phyloP scores from a whole-genome alignment of 2,329 filamentous ascomycete species.

The Fusarium liriodendri region DNA sequence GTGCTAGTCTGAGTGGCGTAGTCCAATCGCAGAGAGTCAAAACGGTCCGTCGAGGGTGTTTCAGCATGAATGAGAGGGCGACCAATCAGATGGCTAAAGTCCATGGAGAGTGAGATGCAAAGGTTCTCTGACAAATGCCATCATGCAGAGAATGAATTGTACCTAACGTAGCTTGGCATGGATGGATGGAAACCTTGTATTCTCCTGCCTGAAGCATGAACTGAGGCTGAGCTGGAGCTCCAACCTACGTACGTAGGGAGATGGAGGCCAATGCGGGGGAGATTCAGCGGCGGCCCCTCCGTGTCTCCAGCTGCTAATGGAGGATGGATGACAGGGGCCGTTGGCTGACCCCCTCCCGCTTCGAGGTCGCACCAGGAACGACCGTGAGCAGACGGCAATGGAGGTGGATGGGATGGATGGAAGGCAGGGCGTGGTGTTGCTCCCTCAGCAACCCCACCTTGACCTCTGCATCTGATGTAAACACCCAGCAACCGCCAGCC shows the following conservation, averaged over 20 bases:
- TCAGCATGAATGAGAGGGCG: not conserved
- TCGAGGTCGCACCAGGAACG: conserved; percentile 38
- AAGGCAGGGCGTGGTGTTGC: conserved; percentile 32
- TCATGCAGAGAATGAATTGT: not conserved
- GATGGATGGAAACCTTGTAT: conserved; percentile 18
- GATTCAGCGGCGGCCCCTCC: conserved; percentile 14
- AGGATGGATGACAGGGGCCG: conserved; percentile 29
- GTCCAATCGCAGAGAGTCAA: conserved; percentile 6
- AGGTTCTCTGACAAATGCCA: not conserved
- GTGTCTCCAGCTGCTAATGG: not conserved
- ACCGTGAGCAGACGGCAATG: conserved; percentile 15
- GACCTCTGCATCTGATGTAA: conserved; percentile 25
- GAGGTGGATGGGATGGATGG: conserved; percentile 12
- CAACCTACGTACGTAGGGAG: conserved; percentile 7
- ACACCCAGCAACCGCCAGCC: conserved; percentile 25
- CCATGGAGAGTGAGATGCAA: not conserved
- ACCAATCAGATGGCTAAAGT: not conserved
- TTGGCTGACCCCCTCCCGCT: conserved; percentile 17
- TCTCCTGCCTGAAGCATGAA: not conserved
- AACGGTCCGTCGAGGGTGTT: conserved; percentile 12
- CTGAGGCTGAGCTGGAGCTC: conserved; percentile 21
- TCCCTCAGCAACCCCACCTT: conserved; percentile 39
- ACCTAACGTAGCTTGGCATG: conserved; percentile 6
- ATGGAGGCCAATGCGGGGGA: conserved; percentile 26
- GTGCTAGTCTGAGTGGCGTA: conserved; percentile 7